A percentile compares a stretch with the other conserved stretches of the same genome.
phyloP scores from a whole-genome alignment of 768 basidiomycete species.

The Lyophyllum atratum region DNA sequence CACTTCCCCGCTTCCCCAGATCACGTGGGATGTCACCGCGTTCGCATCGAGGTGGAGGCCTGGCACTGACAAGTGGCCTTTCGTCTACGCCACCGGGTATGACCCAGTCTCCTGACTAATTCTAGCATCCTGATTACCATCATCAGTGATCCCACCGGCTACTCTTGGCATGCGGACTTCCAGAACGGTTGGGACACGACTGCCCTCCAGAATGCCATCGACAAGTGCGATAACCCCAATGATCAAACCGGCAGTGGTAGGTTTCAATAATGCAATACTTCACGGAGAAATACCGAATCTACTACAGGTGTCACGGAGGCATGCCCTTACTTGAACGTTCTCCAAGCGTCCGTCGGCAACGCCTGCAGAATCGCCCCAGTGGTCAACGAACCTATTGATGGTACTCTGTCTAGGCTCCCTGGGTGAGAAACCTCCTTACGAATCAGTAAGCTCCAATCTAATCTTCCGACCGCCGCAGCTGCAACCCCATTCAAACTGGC shows the following conservation, averaged over 20 bases:
- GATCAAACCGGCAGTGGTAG: slow-evolving; percentile 32
- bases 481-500: slow-evolving; percentile 41
- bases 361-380: slow-evolving; percentile 33
- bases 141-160: slow-evolving; percentile 53
- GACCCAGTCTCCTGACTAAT: neutral
- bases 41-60: slow-evolving; percentile 38
- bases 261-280: neutral
- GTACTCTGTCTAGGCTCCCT: slow-evolving; percentile 25
- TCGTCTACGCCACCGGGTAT: slow-evolving; percentile 47
- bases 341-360: slow-evolving; percentile 22
- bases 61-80: slow-evolving; percentile 37
- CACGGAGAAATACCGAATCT: neutral
- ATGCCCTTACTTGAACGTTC: slow-evolving; percentile 39
- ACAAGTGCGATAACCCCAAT: slow-evolving; percentile 42
- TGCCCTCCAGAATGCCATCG: slow-evolving; percentile 47
- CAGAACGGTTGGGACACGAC: slow-evolving; percentile 53
- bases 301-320: slow-evolving; percentile 35
- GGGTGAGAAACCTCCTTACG: slow-evolving; percentile 21
- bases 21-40: slow-evolving; percentile 40
- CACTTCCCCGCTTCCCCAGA: slow-evolving; percentile 13
- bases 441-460: neutral
- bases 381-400: slow-evolving; percentile 29
- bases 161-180: slow-evolving; percentile 49
- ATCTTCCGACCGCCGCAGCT: slow-evolving; percentile 24
- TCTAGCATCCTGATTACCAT: neutral